Base-by-base conservation (phyloP, 352 stramenopile species). In the Nothophytophthora sp. region DNA sequence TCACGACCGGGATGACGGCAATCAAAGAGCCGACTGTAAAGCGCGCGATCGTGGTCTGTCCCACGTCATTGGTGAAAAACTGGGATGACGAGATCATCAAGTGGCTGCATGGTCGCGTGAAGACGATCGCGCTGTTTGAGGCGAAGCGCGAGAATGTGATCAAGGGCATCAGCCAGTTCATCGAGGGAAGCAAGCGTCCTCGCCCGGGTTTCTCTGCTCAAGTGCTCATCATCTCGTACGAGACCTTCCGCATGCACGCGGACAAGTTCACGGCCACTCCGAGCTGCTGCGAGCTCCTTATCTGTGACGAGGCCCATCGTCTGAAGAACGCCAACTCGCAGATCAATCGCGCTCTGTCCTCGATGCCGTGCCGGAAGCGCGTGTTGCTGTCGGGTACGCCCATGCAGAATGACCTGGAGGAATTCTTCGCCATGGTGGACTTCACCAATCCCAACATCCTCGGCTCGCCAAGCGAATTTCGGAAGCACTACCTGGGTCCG, bases 371-470 rank as follows among this genome's bases (percentile, higher is more conserved):
- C 38, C 80, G 87, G 49, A 94, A 96, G 12, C 85, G 97, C 28
- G 88, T 99, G 5, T 62, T 99, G 30, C 62, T 99, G 4, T 99
- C 96, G 0, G 97, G 97, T 24, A 99, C 97, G 15, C 97, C 96
- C 2, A 99, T 99, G 94, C 96, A 99, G 56, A 99, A 99, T 59
- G 96, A 99, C 74, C 67, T 99, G 13, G 87, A 98, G 45, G 97
- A 99, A 58, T 99, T 99, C 59, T 99, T 95, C 57, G 96, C 97
- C 6, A 99, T 99, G 96, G 96, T 93, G 7, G 82, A 93, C 44
- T 95, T 95, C 42, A 95, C 87, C 1, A 95, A 93, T 44, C 82
- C 85, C 4, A 87, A 90, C 49, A 91, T 96, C 33, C 68, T 95
- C 12, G 87, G 83, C 5, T 72, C 74, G 0, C 72, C 81, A 32